Evolutionary conservation across 2,329 filamentous ascomycete species (phyloP).

Genomic region (Penicillium sp.): DNA sequence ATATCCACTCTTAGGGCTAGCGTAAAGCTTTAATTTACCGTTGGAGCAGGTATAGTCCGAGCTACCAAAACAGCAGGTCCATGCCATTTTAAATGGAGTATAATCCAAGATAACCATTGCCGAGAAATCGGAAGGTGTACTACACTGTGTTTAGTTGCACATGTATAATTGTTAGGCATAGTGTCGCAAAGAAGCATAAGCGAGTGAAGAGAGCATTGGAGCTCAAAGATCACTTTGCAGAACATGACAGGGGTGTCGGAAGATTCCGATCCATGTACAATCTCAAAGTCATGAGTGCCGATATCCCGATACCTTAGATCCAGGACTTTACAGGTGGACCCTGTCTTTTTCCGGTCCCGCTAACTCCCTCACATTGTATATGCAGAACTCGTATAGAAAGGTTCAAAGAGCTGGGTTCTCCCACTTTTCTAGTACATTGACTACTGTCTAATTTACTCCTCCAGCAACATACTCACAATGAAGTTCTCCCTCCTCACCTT

Average conservation of each 20-base stretch:
- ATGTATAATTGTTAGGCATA: background rate
- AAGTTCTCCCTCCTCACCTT: slow-evolving; percentile 36
- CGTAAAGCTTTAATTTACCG: background rate
- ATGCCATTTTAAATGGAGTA: background rate
- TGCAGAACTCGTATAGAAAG: background rate
- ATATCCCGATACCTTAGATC: background rate
- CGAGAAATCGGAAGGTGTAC: too few relatives aligned
- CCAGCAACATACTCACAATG: slow-evolving; percentile 20
- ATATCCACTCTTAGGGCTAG: background rate
- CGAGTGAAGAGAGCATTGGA: background rate
- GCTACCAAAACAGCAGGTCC: background rate
- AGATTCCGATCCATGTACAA: background rate
- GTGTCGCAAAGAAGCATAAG: background rate
- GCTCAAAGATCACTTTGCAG: background rate
- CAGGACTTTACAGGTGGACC: background rate
- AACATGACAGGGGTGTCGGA: background rate
- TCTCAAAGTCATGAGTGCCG: background rate
- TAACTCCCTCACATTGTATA: background rate
- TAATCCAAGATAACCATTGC: background rate
- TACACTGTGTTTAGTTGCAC: fast-evolving
- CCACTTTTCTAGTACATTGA: background rate
- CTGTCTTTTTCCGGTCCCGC: background rate
- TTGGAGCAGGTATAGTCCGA: background rate
- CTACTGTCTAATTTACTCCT: background rate
- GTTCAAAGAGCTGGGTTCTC: background rate